A percentile compares a stretch with the other conserved stretches of the same genome.
phyloP scores from a whole-genome alignment of 805 yeast genomes.

The Cyberlindnera xishuangbannaensis region DNA sequence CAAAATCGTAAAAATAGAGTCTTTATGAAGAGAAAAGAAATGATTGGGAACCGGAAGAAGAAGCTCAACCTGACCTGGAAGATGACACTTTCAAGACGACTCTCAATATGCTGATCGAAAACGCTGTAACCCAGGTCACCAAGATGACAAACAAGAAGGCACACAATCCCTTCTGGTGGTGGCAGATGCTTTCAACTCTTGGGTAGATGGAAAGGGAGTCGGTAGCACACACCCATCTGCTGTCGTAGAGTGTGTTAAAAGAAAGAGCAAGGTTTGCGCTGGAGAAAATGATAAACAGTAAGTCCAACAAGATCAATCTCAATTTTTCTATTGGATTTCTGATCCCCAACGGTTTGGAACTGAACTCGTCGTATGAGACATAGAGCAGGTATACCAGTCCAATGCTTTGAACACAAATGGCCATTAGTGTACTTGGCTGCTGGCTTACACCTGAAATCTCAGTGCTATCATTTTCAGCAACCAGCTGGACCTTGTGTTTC shows the following conservation, averaged over 20 bases:
- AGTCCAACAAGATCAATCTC: constrained; percentile 73
- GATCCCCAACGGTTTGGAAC: constrained; percentile 87
- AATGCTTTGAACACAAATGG: constrained; percentile 73
- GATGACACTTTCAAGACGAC: constrained; percentile 71
- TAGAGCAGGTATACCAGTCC: constrained; percentile 75
- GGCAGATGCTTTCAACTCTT: constrained; percentile 53
- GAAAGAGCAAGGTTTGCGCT: constrained; percentile 84
- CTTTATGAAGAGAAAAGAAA: too few species aligned
- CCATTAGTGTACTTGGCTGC: constrained; percentile 90
- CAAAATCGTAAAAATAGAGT: too few species aligned
- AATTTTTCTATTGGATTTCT: constrained; percentile 82
- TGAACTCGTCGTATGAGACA: constrained; percentile 86
- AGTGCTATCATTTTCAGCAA: constrained; percentile 1
- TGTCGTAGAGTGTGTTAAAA: constrained; percentile 75
- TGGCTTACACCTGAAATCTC: constrained; percentile 41
- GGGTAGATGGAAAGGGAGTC: constrained; percentile 24
- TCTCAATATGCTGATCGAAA: constrained; percentile 74
- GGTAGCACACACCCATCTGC: constrained; percentile 68
- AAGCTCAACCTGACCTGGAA: too few species aligned
- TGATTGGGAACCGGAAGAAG: too few species aligned
- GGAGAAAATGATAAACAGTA: constrained; percentile 81
- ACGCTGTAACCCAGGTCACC: constrained; percentile 79
- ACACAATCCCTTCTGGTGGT: constrained; percentile 71
- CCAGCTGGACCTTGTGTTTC: constrained; percentile 17
- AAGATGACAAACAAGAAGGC: constrained; percentile 72